phyloP scores from a whole-genome alignment of 2,329 filamentous ascomycete species.

The Diaporthe caulivora region DNA sequence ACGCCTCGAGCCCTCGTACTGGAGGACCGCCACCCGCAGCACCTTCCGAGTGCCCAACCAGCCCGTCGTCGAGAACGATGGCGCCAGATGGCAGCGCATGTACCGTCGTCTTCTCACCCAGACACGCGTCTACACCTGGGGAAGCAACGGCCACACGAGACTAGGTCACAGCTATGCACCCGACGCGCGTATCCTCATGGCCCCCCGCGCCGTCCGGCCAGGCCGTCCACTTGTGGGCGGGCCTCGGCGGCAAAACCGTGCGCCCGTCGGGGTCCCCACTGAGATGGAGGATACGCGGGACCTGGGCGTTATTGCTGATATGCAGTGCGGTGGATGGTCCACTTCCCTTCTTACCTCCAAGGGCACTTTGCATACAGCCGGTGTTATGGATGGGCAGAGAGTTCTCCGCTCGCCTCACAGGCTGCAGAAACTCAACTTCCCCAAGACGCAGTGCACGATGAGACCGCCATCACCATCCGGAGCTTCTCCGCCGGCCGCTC shows the following conservation, averaged over 20 bases:
- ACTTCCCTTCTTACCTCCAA: constrained; percentile 4
- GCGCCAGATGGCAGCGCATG: constrained; percentile 11
- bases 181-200: not conserved
- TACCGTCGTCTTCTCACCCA: constrained; percentile 20
- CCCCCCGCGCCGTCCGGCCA: not conserved
- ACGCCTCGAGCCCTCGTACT: constrained; percentile 11
- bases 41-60: constrained; percentile 24
- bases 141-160: constrained; percentile 7
- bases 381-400: not conserved
- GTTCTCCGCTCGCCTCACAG: not conserved
- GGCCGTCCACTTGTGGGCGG: not conserved
- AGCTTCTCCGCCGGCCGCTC: constrained; percentile 2
- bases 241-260: not conserved
- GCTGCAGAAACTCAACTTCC: not conserved
- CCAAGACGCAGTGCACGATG: not conserved
- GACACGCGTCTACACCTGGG: constrained; percentile 14
- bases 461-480: not conserved
- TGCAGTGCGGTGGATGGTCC: constrained; percentile 23
- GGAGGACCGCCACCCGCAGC: constrained; percentile 12
- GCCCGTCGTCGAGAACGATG: not conserved
- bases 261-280: not conserved
- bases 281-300: constrained; percentile 3
- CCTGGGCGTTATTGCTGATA: not conserved
- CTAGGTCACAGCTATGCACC: constrained; percentile 1
- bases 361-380: constrained; percentile 4